Evolutionary conservation across 371 early-diverging fungal genomes (phyloP).

Genomic region (Lichtheimia hyalospora): DNA sequence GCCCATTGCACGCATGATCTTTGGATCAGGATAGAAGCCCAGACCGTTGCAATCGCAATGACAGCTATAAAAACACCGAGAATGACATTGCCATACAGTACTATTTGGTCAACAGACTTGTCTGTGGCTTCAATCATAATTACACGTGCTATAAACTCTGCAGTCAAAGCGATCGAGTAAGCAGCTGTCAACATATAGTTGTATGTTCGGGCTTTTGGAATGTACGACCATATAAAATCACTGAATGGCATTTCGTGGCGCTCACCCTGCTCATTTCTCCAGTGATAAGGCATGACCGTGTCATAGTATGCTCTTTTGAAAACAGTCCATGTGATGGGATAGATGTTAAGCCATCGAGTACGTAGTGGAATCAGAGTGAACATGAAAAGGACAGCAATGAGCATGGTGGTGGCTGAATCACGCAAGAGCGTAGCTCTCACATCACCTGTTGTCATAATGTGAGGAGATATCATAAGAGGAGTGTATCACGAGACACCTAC

Average conservation of each 20-base stretch:
- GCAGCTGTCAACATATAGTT: neutral
- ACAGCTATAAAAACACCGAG: neutral
- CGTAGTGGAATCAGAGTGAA: slow-evolving; percentile 41
- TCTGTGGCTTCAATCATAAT: slow-evolving; percentile 1
- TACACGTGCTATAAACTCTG: neutral
- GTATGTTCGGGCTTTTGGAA: slow-evolving; percentile 11
- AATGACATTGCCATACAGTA: neutral
- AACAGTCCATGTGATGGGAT: slow-evolving; percentile 32
- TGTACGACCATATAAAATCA: slow-evolving; percentile 30
- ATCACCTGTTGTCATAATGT: slow-evolving; percentile 18
- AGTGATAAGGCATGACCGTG: slow-evolving; percentile 18
- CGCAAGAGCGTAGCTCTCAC: slow-evolving; percentile 38
- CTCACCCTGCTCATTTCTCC: slow-evolving; percentile 22
- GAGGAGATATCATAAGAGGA: neutral
- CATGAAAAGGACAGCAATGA: slow-evolving; percentile 40
- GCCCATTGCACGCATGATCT: too few species aligned
- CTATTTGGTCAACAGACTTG: neutral
- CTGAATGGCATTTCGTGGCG: slow-evolving; percentile 13
- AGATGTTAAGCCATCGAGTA: slow-evolving; percentile 27
- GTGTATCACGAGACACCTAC: slow-evolving; percentile 10
- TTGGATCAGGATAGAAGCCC: too few species aligned
- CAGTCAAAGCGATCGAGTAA: neutral
- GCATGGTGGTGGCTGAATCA: slow-evolving; percentile 38
- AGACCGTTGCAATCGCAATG: too few species aligned
- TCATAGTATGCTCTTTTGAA: slow-evolving; percentile 24